Evolutionary conservation across 768 basidiomycete species (phyloP), one percentile per base, ranked within the genome.

Genomic region (Tulasnella sp.): DNA sequence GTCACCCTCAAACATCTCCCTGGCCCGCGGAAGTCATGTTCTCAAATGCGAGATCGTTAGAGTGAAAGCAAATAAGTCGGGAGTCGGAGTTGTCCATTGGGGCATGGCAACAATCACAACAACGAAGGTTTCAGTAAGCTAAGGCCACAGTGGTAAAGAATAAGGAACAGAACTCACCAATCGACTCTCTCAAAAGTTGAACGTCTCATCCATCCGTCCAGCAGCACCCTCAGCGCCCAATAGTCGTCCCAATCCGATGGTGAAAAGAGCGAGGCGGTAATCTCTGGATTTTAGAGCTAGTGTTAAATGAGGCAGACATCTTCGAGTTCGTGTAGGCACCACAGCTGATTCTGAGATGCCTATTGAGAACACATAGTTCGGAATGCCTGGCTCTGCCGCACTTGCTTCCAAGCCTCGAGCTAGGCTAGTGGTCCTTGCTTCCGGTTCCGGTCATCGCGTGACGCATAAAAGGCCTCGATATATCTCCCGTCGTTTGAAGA

Each of bases 51-150:
- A 63, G 15, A 34, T 53, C 53, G 5, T 42, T 51, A 42, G 50
- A 34, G 30, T 63, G 62, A 21, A 63, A 44, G 15, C 63, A 21
- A 15, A 62, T 27, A 19, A 63, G 52, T 3, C 62, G 43, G 17
- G 62, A 24, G 48, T 63, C 62, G 11, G 62, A 63, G 32, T 63
- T 61, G 55, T 63, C 62, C 21, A 61, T 63, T 0, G 61, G 61
- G 1, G 43, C 61, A 50, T 59, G 50, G 47, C 50, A 21, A 5
- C 7, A 23, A 5, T 7, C n/a, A 48, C n/a, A 5, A 5, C 5
- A 53, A 49, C n/a, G n/a, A 24, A 15, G 41, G 5, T 11, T 9
- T n/a, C 41, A 1, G 44, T 59, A 45, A 59, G 58, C n/a, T 8
- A 32, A 4, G 11, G 29, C 29, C 34, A 5, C 29, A 50, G 45